These are phyloP conservation scores for Solanum infundibuliforme DNA, from an alignment of 257 asterid genomes.

Conservation along the genomic window DNA sequence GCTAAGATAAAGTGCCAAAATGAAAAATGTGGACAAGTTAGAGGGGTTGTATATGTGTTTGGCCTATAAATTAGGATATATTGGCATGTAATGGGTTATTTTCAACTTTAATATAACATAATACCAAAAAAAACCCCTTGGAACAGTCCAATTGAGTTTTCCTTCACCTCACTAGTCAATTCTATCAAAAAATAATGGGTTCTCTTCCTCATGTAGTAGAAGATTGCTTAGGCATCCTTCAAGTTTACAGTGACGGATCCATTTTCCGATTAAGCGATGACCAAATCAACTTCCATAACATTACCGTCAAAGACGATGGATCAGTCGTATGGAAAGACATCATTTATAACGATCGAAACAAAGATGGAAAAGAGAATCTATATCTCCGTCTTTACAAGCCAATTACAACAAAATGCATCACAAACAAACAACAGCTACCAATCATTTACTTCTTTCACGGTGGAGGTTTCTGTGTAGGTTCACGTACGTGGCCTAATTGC, in stretches of 20 bases:
- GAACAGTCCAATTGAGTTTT: background rate
- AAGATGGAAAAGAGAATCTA: constrained; percentile 17
- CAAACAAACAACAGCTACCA: constrained; percentile 19
- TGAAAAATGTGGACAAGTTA: too few relatives aligned
- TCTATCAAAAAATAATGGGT: background rate
- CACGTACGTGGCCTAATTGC: constrained; percentile 60
- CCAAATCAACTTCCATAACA: background rate
- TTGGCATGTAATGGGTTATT: too few relatives aligned
- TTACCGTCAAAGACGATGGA: constrained; percentile 46
- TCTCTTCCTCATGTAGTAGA: constrained; percentile 16
- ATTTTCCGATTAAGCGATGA: constrained; percentile 6
- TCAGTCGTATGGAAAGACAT: constrained; percentile 58
- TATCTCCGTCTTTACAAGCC: constrained; percentile 67
- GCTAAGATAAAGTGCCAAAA: too few relatives aligned
- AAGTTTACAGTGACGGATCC: constrained; percentile 19
- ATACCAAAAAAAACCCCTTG: background rate
- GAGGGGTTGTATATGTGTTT: too few relatives aligned
- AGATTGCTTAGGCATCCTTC: constrained; percentile 8
- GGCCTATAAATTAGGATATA: too few relatives aligned
- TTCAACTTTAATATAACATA: too few relatives aligned
- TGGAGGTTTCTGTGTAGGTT: constrained; percentile 75
- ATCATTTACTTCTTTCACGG: constrained; percentile 54
- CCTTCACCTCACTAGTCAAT: background rate
- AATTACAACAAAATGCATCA: background rate
- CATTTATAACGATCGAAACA: constrained; percentile 9